A percentile compares a stretch with the other conserved stretches of the same genome.
Evolutionary conservation across 148 eudicot species (phyloP).

Genomic region (Arctostaphylos glauca): DNA sequence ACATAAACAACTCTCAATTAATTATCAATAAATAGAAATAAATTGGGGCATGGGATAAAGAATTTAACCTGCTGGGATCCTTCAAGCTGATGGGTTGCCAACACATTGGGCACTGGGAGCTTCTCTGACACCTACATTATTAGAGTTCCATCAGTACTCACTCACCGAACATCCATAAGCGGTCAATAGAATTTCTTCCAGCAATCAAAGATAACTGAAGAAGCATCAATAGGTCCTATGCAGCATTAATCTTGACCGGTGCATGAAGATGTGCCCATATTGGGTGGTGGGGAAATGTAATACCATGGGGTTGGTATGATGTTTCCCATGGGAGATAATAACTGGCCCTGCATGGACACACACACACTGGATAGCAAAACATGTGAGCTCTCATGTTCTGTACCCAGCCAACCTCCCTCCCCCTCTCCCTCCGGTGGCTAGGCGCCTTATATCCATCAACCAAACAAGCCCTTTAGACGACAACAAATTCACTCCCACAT

Average conservation of each 20-base stretch:
- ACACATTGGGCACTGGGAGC: slow-evolving; percentile 98
- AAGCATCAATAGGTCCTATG: not conserved
- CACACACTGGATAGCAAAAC: not conserved
- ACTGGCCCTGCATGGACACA: not conserved
- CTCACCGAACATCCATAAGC: not conserved
- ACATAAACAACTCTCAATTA: not conserved
- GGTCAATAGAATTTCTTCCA: not conserved
- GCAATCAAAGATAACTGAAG: slow-evolving; percentile 2
- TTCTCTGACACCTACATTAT: slow-evolving; percentile 86
- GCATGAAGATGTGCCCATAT: not conserved
- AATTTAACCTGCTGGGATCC: slow-evolving; percentile 69
- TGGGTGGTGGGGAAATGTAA: not conserved
- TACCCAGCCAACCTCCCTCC: not conserved
- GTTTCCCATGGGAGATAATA: not conserved
- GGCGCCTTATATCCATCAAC: not conserved
- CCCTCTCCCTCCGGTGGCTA: not conserved
- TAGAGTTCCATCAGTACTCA: slow-evolving; percentile 8
- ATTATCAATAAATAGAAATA: not conserved
- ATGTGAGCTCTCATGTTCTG: not conserved
- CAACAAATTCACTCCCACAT: too few relatives aligned
- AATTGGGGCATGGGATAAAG: not conserved
- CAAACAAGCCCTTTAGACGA: not conserved
- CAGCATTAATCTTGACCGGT: not conserved
- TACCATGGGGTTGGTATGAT: not conserved
- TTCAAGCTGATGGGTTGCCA: slow-evolving; percentile 93